A percentile compares a stretch with the other conserved stretches of the same genome.
Evolutionary conservation across 2,329 filamentous ascomycete genomes (phyloP).

Genomic region (Cytospora mali): DNA sequence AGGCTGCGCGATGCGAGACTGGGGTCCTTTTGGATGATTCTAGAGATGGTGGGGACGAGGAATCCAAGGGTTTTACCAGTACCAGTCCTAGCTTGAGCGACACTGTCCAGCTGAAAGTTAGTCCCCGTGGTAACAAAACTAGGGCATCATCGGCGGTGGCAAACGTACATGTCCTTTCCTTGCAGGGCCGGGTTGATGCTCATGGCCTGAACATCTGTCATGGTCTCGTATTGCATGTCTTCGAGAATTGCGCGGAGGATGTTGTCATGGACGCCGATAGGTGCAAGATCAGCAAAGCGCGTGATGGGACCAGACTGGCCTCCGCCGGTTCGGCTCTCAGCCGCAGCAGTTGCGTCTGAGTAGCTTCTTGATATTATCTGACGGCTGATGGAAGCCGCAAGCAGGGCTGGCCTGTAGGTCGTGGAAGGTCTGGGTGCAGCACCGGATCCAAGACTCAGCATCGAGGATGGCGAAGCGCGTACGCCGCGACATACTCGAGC

Average conservation of each 20-base stretch:
- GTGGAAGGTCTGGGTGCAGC: conserved; percentile 13
- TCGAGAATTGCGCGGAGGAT: conserved; percentile 70
- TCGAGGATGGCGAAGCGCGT: conserved; percentile 24
- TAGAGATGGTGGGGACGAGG: conserved; percentile 81
- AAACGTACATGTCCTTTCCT: conserved; percentile 77
- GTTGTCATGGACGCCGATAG: conserved; percentile 60
- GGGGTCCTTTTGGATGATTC: conserved; percentile 68
- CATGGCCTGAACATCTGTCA: conserved; percentile 90
- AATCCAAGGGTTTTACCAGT: conserved; percentile 97
- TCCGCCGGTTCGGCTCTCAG: conserved; percentile 13
- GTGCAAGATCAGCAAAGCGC: conserved; percentile 49
- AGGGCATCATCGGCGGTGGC: not conserved
- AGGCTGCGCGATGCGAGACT: conserved; percentile 51
- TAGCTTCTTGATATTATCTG: conserved; percentile 24
- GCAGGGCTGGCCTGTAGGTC: conserved; percentile 17
- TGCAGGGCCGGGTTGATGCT: conserved; percentile 81
- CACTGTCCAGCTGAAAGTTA: conserved; percentile 48
- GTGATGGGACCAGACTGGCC: conserved; percentile 36
- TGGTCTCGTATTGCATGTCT: conserved; percentile 75
- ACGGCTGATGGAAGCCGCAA: conserved; percentile 21
- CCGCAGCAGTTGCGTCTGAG: conserved; percentile 31
- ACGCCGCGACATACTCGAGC: conserved; percentile 25
- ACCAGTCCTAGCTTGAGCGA: conserved; percentile 95
- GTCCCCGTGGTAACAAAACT: conserved; percentile 1
- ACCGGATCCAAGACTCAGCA: conserved; percentile 15